Evolutionary conservation across 2,329 filamentous ascomycete species (phyloP).

Genomic region (Alternaria sp.): DNA sequence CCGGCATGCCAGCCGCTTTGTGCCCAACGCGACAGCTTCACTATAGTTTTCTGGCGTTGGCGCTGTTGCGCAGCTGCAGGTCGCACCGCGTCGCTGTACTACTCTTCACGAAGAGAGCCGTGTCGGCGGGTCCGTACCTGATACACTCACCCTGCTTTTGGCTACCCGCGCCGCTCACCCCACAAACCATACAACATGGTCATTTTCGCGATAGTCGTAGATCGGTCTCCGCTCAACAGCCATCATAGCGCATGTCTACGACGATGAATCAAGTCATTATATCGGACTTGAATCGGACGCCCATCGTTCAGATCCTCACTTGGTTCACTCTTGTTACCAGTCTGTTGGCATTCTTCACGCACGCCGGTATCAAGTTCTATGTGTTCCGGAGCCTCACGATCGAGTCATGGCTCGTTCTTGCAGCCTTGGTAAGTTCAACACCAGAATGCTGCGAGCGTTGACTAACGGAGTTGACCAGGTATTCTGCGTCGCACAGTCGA

Average conservation of each 20-base stretch:
- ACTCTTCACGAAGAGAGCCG: constrained; percentile 7
- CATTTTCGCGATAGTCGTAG: constrained; percentile 6
- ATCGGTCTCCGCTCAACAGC: constrained; percentile 1
- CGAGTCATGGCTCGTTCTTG: constrained; percentile 27
- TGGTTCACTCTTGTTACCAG: constrained; percentile 32
- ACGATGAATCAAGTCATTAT: constrained; percentile 24
- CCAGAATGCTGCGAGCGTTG: neutral
- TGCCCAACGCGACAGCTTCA: neutral
- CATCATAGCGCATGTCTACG: constrained; percentile 12
- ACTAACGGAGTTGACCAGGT: constrained; percentile 14
- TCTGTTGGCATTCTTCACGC: constrained; percentile 30
- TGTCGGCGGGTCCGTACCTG: constrained; percentile 6
- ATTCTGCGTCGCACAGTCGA: constrained; percentile 30
- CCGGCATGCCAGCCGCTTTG: constrained; percentile 5
- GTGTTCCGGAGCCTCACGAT: constrained; percentile 23
- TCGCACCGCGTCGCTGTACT: neutral
- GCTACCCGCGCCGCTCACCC: neutral
- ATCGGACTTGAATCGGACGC: constrained; percentile 30
- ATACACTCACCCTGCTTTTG: constrained; percentile 1
- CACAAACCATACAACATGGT: constrained; percentile 12
- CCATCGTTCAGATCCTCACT: constrained; percentile 36
- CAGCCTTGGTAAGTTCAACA: constrained; percentile 21
- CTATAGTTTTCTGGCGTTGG: neutral
- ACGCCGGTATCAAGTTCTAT: constrained; percentile 33
- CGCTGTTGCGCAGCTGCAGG: constrained; percentile 2